Percentiles rank a stretch among this genome's conserved stretches.
phyloP scores from a whole-genome alignment of 2,329 filamentous ascomycete genomes.

The Clarireedia sp. region DNA sequence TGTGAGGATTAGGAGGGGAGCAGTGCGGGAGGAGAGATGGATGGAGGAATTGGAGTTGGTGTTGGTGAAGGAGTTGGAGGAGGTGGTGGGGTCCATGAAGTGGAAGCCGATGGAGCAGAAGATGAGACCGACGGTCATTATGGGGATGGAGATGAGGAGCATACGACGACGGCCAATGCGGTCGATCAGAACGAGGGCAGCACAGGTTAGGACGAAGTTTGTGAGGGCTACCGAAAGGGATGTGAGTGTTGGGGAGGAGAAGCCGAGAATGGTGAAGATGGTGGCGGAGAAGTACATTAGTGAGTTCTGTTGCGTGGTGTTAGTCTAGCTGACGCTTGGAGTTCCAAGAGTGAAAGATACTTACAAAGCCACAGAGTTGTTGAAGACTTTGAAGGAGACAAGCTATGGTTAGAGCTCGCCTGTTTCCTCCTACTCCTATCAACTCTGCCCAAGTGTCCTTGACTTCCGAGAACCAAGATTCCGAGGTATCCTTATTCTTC shows the following conservation, averaged over 20 bases:
- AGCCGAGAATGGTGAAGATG: slow-evolving; percentile 71
- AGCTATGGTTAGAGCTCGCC: slow-evolving; percentile 73
- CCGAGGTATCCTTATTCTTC: slow-evolving; percentile 13
- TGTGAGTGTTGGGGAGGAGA: slow-evolving; percentile 69
- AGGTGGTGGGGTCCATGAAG: slow-evolving; percentile 35
- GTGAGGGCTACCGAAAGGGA: slow-evolving; percentile 74
- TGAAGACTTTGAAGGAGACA: slow-evolving; percentile 82
- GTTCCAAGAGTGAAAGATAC: slow-evolving; percentile 25
- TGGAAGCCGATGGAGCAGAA: slow-evolving; percentile 68
- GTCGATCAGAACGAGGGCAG: slow-evolving; percentile 71
- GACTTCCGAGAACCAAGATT: slow-evolving; percentile 19
- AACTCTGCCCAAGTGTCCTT: slow-evolving; percentile 45
- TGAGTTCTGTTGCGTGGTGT: slow-evolving; percentile 51
- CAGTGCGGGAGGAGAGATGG: slow-evolving; percentile 25
- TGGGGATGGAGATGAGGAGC: slow-evolving; percentile 72
- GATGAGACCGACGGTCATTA: slow-evolving; percentile 70
- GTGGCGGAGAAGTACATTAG: slow-evolving; percentile 89
- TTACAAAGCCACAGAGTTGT: slow-evolving; percentile 76
- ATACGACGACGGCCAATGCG: slow-evolving; percentile 71
- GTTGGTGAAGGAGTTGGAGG: slow-evolving; percentile 8
- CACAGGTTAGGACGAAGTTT: slow-evolving; percentile 72
- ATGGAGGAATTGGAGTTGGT: slow-evolving; percentile 19
- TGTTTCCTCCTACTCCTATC: slow-evolving; percentile 51
- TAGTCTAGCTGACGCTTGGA: not conserved
- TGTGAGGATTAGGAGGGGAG: slow-evolving; percentile 54